These are phyloP conservation scores for Fragaria nilgerrensis DNA, from an alignment of 306 rosid species.

Conservation along the genomic window DNA sequence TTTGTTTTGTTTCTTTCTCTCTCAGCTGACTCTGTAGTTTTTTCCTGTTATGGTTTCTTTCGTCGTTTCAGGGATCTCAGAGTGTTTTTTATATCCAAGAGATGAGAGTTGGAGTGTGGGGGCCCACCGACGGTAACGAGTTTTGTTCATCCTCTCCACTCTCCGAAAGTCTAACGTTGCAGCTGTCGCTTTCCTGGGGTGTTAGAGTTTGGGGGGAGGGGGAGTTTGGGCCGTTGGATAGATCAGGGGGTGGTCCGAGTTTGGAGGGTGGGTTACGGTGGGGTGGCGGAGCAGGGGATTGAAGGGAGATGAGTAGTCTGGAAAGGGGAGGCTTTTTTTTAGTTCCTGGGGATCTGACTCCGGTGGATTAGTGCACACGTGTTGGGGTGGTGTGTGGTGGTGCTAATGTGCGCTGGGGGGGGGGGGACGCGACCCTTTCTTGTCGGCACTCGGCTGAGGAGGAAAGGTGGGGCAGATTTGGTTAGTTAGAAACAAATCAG, in stretches of 20 bases:
- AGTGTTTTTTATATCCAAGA: neutral
- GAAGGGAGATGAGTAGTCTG: neutral
- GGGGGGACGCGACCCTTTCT: neutral
- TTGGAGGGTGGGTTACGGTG: neutral
- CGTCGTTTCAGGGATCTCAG: neutral
- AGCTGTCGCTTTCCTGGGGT: neutral
- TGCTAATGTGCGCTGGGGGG: slow-evolving; percentile 21
- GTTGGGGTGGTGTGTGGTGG: neutral
- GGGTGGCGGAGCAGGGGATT: slow-evolving; percentile 7
- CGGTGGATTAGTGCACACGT: slow-evolving; percentile 8
- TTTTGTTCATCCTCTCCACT: neutral
- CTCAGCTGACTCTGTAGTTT: neutral
- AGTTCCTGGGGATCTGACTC: neutral
- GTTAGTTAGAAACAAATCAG: neutral
- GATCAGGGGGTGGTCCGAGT: neutral
- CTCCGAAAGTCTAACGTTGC: neutral
- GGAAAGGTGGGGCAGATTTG: too few species aligned
- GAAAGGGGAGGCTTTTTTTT: neutral
- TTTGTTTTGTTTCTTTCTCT: neutral
- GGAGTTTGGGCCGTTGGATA: neutral
- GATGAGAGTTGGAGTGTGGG: neutral
- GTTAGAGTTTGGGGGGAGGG: neutral
- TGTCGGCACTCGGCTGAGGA: neutral
- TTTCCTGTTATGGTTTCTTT: neutral
- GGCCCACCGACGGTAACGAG: slow-evolving; percentile 6